Evolutionary conservation across 2,329 filamentous ascomycete species (phyloP).

Genomic region (Apiospora arundinis): DNA sequence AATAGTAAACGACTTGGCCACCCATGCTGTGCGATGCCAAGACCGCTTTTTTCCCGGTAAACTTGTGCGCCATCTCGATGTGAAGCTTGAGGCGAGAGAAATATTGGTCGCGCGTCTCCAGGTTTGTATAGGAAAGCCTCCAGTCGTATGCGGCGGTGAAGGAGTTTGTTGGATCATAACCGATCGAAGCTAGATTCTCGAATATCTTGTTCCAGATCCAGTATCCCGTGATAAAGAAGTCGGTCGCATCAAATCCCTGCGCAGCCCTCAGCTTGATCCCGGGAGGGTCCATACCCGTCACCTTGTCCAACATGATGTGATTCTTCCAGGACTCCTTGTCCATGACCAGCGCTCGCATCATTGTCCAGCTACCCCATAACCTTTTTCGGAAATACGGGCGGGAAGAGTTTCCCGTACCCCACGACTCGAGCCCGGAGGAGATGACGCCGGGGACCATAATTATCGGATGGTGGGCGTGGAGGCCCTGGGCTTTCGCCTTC

Average conservation of each 20-base stretch:
- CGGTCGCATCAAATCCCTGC: conserved; percentile 95
- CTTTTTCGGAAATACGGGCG: conserved; percentile 92
- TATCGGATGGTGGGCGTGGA: conserved; percentile 83
- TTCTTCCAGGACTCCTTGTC: conserved; percentile 95
- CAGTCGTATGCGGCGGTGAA: conserved; percentile 84
- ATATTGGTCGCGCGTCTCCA: conserved; percentile 90
- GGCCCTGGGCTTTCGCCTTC: conserved; percentile 80
- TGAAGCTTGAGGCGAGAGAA: conserved; percentile 90
- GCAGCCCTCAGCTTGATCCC: conserved; percentile 89
- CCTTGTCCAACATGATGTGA: conserved; percentile 95
- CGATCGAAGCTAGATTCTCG: conserved; percentile 93
- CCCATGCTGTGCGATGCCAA: conserved; percentile 97
- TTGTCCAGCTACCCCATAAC: conserved; percentile 97
- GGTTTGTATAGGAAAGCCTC: conserved; percentile 87
- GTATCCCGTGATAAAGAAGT: conserved; percentile 91
- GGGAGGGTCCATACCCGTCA: conserved; percentile 88
- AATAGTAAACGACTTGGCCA: conserved; percentile 89
- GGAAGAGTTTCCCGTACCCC: conserved; percentile 87
- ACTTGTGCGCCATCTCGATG: conserved; percentile 82
- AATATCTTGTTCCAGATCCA: conserved; percentile 99
- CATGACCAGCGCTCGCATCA: conserved; percentile 94
- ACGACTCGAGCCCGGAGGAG: conserved; percentile 94
- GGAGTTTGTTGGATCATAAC: conserved; percentile 85
- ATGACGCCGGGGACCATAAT: conserved; percentile 99
- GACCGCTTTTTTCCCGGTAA: conserved; percentile 79